These are phyloP conservation scores for Mycena vitilis DNA, from an alignment of 768 basidiomycete species.

Conservation along the genomic window DNA sequence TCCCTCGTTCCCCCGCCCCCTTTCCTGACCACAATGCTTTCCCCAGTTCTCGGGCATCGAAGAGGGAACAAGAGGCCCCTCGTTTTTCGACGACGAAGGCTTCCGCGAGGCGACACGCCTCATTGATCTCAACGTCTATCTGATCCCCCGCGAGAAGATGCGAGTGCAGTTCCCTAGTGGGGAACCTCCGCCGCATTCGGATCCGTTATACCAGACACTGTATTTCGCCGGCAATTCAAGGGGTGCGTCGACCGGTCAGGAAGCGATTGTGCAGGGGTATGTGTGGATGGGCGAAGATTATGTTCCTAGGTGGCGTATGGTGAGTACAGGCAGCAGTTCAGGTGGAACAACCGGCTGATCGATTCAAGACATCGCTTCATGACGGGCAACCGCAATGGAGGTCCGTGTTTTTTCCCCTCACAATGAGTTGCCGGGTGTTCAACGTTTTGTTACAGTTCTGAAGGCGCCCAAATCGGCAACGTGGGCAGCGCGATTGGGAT, in stretches of 20 bases:
- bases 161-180: slow-evolving; percentile 43
- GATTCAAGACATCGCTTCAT: slow-evolving; percentile 62
- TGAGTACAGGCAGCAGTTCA: slow-evolving; percentile 54
- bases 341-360: slow-evolving; percentile 18
- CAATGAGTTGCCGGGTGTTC: background rate
- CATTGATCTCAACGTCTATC: slow-evolving; percentile 64
- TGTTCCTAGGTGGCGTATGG: slow-evolving; percentile 68
- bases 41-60: slow-evolving; percentile 49
- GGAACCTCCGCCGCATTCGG: slow-evolving; percentile 37
- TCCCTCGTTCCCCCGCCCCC: background rate
- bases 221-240: slow-evolving; percentile 61
- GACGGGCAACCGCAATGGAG: slow-evolving; percentile 69
- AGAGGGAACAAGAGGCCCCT: slow-evolving; percentile 51
- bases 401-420: slow-evolving; percentile 45
- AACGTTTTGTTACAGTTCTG: slow-evolving; percentile 57
- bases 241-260: slow-evolving; percentile 51
- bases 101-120: slow-evolving; percentile 77
- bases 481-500: slow-evolving; percentile 75
- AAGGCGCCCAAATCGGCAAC: slow-evolving; percentile 74
- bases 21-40: slow-evolving; percentile 17
- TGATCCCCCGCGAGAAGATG: slow-evolving; percentile 51
- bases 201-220: slow-evolving; percentile 53
- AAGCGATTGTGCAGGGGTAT: slow-evolving; percentile 60
- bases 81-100: slow-evolving; percentile 64
- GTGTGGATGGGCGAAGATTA: slow-evolving; percentile 62